Evolutionary conservation across 2,329 filamentous ascomycete genomes (phyloP), one percentile per base, ranked within the genome.

Genomic region (Fusarium nygamai): DNA sequence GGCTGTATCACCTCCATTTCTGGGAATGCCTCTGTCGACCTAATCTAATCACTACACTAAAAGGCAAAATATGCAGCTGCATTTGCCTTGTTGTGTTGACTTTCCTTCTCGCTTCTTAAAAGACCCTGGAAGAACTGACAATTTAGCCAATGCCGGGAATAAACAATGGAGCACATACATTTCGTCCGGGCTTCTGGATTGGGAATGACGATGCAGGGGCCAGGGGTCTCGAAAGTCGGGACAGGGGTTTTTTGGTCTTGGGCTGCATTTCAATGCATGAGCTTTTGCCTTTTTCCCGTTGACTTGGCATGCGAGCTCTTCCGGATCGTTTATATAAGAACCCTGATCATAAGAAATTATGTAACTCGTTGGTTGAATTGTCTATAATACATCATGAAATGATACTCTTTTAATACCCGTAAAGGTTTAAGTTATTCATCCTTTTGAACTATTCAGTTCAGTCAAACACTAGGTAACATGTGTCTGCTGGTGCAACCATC

Each of bases 141-240:
- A 58, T n/a, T 48, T 60, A 67, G 62, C 58, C 38, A 70, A 47
- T 22, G 22, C 59, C 61, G 70, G 70, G 66, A 71, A 73, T 73
- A 73, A 67, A 29, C 48, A 69, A 53, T 39, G 14, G 58, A 64
- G 39, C 38, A 65, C 57, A 48, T 39, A 41, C 70, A 61, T 69
- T 50, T 54, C 41, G 22, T 47, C 61, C 56, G 20, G 56, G 64
- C 64, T 54, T 68, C 66, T 60, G 56, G 33, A 62, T 54, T 61
- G 38, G 57, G 33, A 34, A 46, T 50, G 29, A 47, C 19, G 39
- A 64, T 64, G 47, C 67, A 73, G 41, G 47, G 53, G 57, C n/a
- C 70, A 70, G 69, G 70, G 70, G 65, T 57, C 17, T 38, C 19
- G 44, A 38, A 36, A 41, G 38, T 50, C 47, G 29, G 8, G 54